A percentile compares a stretch with the other conserved stretches of the same genome.
Conservation (phyloP, 805 yeast species). For the Ogataea chonburiensis region DNA sequence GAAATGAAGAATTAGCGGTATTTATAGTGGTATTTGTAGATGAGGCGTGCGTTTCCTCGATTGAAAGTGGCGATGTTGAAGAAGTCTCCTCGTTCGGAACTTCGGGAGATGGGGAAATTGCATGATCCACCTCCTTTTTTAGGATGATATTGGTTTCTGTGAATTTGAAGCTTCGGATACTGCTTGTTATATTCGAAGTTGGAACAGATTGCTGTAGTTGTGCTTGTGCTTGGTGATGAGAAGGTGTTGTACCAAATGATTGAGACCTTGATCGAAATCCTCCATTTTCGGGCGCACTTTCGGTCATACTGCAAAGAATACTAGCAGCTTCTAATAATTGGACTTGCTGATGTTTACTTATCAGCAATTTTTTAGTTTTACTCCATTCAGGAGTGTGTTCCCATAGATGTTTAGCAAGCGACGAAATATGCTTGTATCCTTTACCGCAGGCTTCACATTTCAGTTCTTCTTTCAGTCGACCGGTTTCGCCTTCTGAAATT, state of each 20-base stretch:
- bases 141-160: neutral
- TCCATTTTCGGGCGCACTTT: slow-evolving; percentile 25
- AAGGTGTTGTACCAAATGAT: slow-evolving; percentile 21
- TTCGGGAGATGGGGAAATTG: slow-evolving; percentile 19
- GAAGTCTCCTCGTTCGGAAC: slow-evolving; percentile 12
- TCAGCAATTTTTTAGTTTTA: slow-evolving; percentile 73
- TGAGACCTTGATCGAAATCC: slow-evolving; percentile 21
- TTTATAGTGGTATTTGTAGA: slow-evolving; percentile 19
- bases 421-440: slow-evolving; percentile 84
- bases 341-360: slow-evolving; percentile 87
- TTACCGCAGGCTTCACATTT: slow-evolving; percentile 91
- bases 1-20: slow-evolving; percentile 5
- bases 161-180: slow-evolving; percentile 1
- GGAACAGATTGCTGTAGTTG: slow-evolving; percentile 5
- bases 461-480: slow-evolving; percentile 77
- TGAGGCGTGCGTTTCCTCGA: slow-evolving; percentile 22
- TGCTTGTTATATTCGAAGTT: slow-evolving; percentile 1
- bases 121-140: slow-evolving; percentile 2
- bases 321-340: slow-evolving; percentile 78
- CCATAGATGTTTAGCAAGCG: slow-evolving; percentile 88
- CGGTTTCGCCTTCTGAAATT: slow-evolving; percentile 83
- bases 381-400: slow-evolving; percentile 96
- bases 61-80: slow-evolving; percentile 19
- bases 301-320: slow-evolving; percentile 73
- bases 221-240: slow-evolving; percentile 14